Evolutionary conservation across 106 monocot species (phyloP).

Genomic region (Acanthochlamys bracteata): DNA sequence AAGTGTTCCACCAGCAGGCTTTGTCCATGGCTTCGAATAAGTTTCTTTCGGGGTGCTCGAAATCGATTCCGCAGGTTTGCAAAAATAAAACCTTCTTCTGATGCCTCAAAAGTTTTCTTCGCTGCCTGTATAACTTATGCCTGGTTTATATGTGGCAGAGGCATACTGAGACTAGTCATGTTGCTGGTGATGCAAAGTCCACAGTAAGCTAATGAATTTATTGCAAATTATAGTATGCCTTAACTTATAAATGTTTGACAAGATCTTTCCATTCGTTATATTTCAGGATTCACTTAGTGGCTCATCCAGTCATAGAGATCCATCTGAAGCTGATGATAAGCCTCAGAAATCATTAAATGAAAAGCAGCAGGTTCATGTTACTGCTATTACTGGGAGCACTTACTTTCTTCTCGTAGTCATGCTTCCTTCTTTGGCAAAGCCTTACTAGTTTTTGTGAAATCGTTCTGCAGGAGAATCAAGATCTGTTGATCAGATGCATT

Average conservation of each 20-base stretch:
- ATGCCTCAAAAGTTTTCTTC: background rate
- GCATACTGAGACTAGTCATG: slow-evolving; percentile 50
- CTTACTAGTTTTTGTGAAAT: slow-evolving; percentile 7
- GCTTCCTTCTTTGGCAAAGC: background rate
- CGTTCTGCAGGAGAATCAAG: slow-evolving; percentile 81
- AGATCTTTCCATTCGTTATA: background rate
- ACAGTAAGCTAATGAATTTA: slow-evolving; percentile 36
- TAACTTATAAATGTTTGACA: too few species aligned
- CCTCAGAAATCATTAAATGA: slow-evolving; percentile 98
- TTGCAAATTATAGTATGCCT: background rate
- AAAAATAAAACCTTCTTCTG: background rate
- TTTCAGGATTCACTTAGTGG: slow-evolving; percentile 45
- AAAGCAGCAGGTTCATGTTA: slow-evolving; percentile 70
- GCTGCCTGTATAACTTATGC: background rate
- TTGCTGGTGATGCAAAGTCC: slow-evolving; percentile 29
- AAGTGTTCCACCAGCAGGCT: slow-evolving; percentile 91
- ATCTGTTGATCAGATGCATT: slow-evolving; percentile 85
- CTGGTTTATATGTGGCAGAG: slow-evolving; percentile 41
- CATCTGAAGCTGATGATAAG: slow-evolving; percentile 78
- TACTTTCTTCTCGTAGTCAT: slow-evolving; percentile 3
- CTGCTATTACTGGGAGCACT: background rate
- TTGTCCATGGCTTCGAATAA: slow-evolving; percentile 82
- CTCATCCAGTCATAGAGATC: slow-evolving; percentile 39
- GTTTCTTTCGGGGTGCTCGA: slow-evolving; percentile 81
- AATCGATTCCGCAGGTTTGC: slow-evolving; percentile 66